Percentiles rank a stretch among this genome's conserved stretches.
Evolutionary conservation across 257 asterid genomes (phyloP).

Genomic region (Jacaranda copaia): DNA sequence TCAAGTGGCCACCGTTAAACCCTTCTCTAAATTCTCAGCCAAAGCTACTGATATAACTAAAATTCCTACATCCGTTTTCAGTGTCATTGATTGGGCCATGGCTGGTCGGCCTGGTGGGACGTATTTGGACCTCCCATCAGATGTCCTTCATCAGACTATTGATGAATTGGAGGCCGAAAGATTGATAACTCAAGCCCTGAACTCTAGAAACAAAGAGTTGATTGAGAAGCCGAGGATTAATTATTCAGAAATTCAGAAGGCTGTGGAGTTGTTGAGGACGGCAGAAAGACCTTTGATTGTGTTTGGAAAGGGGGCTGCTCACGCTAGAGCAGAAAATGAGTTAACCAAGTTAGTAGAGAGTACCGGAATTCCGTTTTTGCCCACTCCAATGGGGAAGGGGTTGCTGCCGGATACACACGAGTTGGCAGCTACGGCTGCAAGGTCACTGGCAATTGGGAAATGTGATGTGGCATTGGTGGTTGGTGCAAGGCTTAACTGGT

Average conservation of each 20-base stretch:
- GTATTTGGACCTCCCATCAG: conserved; percentile 80
- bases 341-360: conserved; percentile 64
- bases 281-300: conserved; percentile 94
- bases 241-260: conserved; percentile 55
- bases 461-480: conserved; percentile 87
- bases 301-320: conserved; percentile 91
- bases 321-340: conserved; percentile 70
- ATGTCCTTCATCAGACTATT: conserved; percentile 74
- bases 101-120: conserved; percentile 87
- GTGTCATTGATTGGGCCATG: conserved; percentile 63
- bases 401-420: conserved; percentile 79
- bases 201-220: conserved; percentile 43
- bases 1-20: conserved; percentile 77
- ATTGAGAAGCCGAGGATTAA: conserved; percentile 50
- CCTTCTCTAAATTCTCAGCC: conserved; percentile 76
- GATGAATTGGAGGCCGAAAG: conserved; percentile 65
- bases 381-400: conserved; percentile 96
- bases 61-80: conserved; percentile 69
- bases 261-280: conserved; percentile 66
- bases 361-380: conserved; percentile 87
- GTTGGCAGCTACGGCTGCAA: conserved; percentile 86
- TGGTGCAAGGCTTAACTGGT: conserved; percentile 92
- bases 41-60: conserved; percentile 68
- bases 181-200: conserved; percentile 60
- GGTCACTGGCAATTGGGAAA: conserved; percentile 89